Conservation (phyloP, 2,329 filamentous ascomycete species). For the Cercospora sp. region DNA sequence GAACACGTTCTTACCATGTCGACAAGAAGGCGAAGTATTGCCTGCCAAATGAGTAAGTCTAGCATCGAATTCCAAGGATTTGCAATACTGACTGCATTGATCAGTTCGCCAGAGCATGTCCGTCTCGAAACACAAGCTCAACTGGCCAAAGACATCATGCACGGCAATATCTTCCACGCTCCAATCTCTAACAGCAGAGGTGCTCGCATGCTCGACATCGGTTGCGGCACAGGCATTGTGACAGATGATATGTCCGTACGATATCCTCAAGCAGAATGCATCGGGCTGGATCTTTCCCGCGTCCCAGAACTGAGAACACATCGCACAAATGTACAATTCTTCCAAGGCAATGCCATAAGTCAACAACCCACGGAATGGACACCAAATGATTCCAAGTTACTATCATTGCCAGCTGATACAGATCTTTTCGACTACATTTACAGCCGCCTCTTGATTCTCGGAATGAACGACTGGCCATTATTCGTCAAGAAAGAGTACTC, state of each 20-base stretch:
- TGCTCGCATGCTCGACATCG: conserved; percentile 12
- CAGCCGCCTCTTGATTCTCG: conserved; percentile 26
- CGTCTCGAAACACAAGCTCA: conserved; percentile 29
- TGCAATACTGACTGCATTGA: background rate
- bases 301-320: conserved; percentile 17
- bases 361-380: conserved; percentile 14
- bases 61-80: background rate
- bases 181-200: background rate
- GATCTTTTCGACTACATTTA: conserved; percentile 28
- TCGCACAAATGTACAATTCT: conserved; percentile 11
- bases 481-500: conserved; percentile 21
- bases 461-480: conserved; percentile 28
- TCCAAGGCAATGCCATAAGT: conserved; percentile 19
- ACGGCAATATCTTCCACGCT: conserved; percentile 22
- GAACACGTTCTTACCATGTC: conserved; percentile 9
- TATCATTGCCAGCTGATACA: background rate
- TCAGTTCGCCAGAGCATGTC: conserved; percentile 19
- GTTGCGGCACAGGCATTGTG: conserved; percentile 34
- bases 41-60: conserved; percentile 10
- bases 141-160: conserved; percentile 26
- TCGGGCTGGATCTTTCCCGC: conserved; percentile 39
- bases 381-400: background rate
- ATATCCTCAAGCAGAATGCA: conserved; percentile 34
- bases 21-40: conserved; percentile 12
- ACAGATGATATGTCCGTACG: conserved; percentile 30